Conservation (phyloP, 352 stramenopile genomes). For the Pythium vanterpoolii region DNA sequence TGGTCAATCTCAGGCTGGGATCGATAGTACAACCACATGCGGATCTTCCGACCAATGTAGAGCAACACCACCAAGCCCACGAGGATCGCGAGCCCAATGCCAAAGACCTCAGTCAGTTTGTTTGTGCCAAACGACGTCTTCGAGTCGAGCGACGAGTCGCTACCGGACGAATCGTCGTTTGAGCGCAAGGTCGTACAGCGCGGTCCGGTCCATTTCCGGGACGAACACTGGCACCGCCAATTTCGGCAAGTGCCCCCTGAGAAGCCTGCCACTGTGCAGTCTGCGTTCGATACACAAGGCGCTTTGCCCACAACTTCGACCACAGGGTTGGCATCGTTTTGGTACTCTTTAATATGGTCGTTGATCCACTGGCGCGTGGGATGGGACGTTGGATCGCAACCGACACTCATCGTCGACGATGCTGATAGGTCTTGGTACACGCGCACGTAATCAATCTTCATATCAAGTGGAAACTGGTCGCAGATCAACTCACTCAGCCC, state of each 20-base stretch:
- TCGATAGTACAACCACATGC: slow-evolving; percentile 7
- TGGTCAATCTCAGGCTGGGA: slow-evolving; percentile 6
- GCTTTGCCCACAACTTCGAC: slow-evolving; percentile 50
- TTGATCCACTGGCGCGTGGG: slow-evolving; percentile 72
- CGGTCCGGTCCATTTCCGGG: slow-evolving; percentile 1
- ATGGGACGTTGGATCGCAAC: slow-evolving; percentile 55
- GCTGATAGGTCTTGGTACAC: slow-evolving; percentile 56
- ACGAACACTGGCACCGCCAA: neutral
- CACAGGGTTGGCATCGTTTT: slow-evolving; percentile 52
- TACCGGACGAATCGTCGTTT: neutral
- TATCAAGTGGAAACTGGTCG: slow-evolving; percentile 49
- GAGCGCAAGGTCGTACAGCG: neutral
- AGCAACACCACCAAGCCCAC: neutral
- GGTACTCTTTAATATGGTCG: slow-evolving; percentile 69
- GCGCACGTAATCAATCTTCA: slow-evolving; percentile 77
- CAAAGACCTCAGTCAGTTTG: slow-evolving; percentile 1
- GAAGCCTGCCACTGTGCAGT: slow-evolving; percentile 48
- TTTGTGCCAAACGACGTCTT: neutral
- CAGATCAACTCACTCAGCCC: slow-evolving; percentile 62
- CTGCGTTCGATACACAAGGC: slow-evolving; percentile 47
- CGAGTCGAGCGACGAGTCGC: neutral
- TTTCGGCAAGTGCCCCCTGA: neutral
- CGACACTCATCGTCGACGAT: slow-evolving; percentile 27
- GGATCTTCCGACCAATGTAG: neutral
- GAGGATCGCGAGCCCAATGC: neutral